Base-by-base conservation (phyloP, 2,329 filamentous ascomycete genomes). In the Aspergillus intermedius region DNA sequence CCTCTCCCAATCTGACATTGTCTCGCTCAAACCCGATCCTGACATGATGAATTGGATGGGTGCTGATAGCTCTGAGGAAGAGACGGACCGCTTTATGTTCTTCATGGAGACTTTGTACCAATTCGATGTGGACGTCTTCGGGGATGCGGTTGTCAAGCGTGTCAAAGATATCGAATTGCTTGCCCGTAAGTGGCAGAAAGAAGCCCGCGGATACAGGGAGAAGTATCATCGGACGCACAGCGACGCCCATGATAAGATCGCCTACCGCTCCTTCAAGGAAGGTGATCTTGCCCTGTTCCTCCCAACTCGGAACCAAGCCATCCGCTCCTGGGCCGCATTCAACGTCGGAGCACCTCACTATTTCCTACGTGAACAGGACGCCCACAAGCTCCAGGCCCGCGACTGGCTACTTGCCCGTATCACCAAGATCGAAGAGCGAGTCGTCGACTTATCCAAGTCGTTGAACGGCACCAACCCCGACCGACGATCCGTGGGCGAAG, bases 391-490 rank as follows among this genome's bases (percentile, higher is more conserved):
- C 5, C 82, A 85, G 25, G 84, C 83, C 43, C 81, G 91, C 32
- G 93, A 98, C 65, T 98, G 93, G 90, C 82, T 98, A n/a, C 84
- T 98, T 6, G 93, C 93, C 7, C 84, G 93, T 13, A 97, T 98
- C 50, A 84, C 84, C 10, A 89, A 88, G 55, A 83, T 97, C 19
- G 89, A 97, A 71, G 89, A 96, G 66, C 86, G 90, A 3, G 86
- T 97, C 3, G 93, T 98, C 0, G 91, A 98, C 66, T 75, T 97
- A 5, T 93, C 88, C 13, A 90, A 87, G 70, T 87, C 84, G 21
- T 74, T 93, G 53, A 79, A 84, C 57, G 66, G 71, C 50, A 49
- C 68, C 48, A 62, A 70, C 6, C 78, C 80, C 10, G 83, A 84
- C 52, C 66, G 72, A 55, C 64, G 71, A 54, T 72, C 78, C 49